Percentiles rank a stretch among this genome's conserved stretches.
Conservation (phyloP, 768 basidiomycete species). For the Termitomyces sp. region DNA sequence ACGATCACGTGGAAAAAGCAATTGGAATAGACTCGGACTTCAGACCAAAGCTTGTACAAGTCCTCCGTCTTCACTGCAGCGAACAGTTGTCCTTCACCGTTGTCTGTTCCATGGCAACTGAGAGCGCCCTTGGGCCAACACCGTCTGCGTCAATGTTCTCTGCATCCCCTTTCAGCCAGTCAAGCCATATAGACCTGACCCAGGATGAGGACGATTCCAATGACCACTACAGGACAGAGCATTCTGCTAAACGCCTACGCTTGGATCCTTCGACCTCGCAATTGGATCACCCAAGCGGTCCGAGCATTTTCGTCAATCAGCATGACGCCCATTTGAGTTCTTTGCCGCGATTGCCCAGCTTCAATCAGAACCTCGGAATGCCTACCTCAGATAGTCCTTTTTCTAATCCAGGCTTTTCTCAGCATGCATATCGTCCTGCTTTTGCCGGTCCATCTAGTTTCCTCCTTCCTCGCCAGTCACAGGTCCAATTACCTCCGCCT, state of each 20-base stretch:
- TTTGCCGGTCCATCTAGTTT: slow-evolving; percentile 45
- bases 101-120: slow-evolving; percentile 3
- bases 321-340: slow-evolving; percentile 3
- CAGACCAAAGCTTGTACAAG: not conserved
- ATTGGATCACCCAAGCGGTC: slow-evolving; percentile 4
- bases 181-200: slow-evolving; percentile 59
- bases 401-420: slow-evolving; percentile 16
- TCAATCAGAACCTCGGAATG: slow-evolving; percentile 10
- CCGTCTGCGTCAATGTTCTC: slow-evolving; percentile 5
- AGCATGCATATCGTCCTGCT: slow-evolving; percentile 40
- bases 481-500: slow-evolving; percentile 23
- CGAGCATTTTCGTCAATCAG: slow-evolving; percentile 4
- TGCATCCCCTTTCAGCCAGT: slow-evolving; percentile 7
- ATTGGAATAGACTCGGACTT: not conserved
- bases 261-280: slow-evolving; percentile 25
- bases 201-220: slow-evolving; percentile 61
- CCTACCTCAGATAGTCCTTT: slow-evolving; percentile 13
- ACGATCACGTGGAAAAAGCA: slow-evolving; percentile 12
- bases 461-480: slow-evolving; percentile 21
- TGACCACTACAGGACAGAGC: slow-evolving; percentile 26
- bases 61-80: slow-evolving; percentile 4
- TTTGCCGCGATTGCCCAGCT: slow-evolving; percentile 20
- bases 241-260: slow-evolving; percentile 41
- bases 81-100: not conserved
- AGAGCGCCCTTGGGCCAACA: not conserved